Evolutionary conservation across 805 yeast genomes (phyloP).

Genomic region (Maudiozyma barnettii): DNA sequence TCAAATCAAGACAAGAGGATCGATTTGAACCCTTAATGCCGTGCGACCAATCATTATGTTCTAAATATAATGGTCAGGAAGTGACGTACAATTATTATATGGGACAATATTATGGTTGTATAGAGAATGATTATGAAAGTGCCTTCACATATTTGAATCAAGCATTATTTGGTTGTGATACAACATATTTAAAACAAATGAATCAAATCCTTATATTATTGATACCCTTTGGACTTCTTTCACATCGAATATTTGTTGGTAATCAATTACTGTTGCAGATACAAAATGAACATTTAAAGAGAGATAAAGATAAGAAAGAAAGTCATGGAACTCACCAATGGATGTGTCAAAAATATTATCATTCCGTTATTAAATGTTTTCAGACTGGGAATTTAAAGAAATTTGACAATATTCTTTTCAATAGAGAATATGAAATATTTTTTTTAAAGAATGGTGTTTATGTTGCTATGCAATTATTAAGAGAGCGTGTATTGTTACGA

Average conservation of each 20-base stretch:
- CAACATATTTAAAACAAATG: conserved; percentile 10
- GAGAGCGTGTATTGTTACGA: conserved; percentile 41
- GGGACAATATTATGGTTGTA: conserved; percentile 54
- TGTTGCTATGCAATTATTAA: conserved; percentile 44
- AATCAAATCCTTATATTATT: conserved; percentile 44
- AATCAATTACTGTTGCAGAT: background rate
- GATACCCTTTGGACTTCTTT: conserved; percentile 53
- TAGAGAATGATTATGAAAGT: conserved; percentile 44
- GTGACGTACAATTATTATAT: conserved; percentile 60
- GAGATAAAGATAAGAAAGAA: conserved; percentile 31
- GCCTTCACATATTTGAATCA: conserved; percentile 43
- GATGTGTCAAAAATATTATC: conserved; percentile 29
- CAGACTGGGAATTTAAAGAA: conserved; percentile 44
- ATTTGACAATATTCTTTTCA: conserved; percentile 39
- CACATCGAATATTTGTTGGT: conserved; percentile 28
- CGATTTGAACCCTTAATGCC: conserved; percentile 7
- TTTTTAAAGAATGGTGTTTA: conserved; percentile 53
- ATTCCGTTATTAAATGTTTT: conserved; percentile 40
- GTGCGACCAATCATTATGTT: conserved; percentile 7
- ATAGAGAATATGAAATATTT: conserved; percentile 36
- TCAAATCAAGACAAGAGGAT: conserved; percentile 34
- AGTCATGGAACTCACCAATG: background rate
- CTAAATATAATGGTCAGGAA: conserved; percentile 41
- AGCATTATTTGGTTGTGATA: conserved; percentile 32
- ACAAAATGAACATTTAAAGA: background rate